A percentile compares a stretch with the other conserved stretches of the same genome.
These are phyloP conservation scores for Lanmaoa rubissima DNA, from an alignment of 768 basidiomycete genomes.

Conservation along the genomic window DNA sequence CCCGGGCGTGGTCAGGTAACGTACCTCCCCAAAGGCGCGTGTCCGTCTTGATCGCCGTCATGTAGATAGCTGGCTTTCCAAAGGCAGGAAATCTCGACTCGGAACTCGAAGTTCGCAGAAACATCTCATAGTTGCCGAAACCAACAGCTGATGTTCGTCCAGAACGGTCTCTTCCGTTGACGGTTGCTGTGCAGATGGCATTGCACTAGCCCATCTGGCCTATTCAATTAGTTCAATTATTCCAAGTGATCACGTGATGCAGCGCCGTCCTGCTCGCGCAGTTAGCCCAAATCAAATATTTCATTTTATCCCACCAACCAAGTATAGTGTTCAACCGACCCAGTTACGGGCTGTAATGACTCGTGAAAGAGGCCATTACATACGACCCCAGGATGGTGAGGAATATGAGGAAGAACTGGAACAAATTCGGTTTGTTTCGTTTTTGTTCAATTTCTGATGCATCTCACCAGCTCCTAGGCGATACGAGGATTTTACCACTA, in stretches of 20 bases:
- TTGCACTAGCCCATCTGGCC: not conserved
- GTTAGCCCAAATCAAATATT: too few species aligned
- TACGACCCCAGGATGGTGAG: constrained; percentile 29
- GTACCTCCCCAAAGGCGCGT: constrained; percentile 15
- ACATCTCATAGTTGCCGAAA: not conserved
- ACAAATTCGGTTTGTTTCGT: constrained; percentile 51
- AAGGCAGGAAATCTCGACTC: constrained; percentile 6
- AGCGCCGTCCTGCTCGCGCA: too few species aligned
- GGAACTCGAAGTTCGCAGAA: constrained; percentile 3
- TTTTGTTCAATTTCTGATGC: not conserved
- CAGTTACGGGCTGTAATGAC: constrained; percentile 19
- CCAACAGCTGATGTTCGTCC: not conserved
- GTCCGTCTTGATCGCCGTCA: constrained; percentile 29
- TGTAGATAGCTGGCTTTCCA: constrained; percentile 4
- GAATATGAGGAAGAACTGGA: constrained; percentile 67
- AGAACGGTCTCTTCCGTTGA: not conserved
- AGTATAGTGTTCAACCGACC: not conserved
- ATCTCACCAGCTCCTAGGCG: constrained; percentile 49
- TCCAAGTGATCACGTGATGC: constrained; percentile 17
- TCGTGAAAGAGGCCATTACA: constrained; percentile 22
- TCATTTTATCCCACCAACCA: not conserved
- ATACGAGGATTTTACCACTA: constrained; percentile 94
- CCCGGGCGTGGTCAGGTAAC: constrained; percentile 3
- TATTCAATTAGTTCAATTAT: not conserved
- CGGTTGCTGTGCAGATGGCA: not conserved